These are phyloP conservation scores for Xylariaceae sp. DNA, from an alignment of 2,329 filamentous ascomycete genomes.

Conservation along the genomic window DNA sequence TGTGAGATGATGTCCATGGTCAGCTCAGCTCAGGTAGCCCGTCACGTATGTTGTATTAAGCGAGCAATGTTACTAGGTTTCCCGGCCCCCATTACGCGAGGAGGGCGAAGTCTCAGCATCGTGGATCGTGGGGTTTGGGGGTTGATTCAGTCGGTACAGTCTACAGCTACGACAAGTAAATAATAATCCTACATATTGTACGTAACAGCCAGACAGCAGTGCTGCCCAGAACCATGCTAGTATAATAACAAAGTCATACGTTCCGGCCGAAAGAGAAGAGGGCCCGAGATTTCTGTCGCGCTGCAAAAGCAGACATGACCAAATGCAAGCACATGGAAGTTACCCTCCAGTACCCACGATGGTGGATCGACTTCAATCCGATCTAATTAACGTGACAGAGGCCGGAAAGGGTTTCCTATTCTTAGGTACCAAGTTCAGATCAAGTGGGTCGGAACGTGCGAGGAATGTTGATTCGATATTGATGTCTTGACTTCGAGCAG, in stretches of 20 bases:
- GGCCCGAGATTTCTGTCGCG: too few species aligned
- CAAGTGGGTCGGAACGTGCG: slow-evolving; percentile 13
- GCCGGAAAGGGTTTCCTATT: slow-evolving; percentile 11
- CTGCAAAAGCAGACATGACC: too few species aligned
- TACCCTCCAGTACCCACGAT: neutral
- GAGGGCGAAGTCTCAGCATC: slow-evolving; percentile 6
- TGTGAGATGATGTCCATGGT: neutral
- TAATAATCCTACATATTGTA: neutral
- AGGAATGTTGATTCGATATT: slow-evolving; percentile 8
- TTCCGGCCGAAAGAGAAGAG: too few species aligned
- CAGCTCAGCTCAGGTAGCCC: neutral
- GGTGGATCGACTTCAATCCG: neutral
- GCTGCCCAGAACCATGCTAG: too few species aligned
- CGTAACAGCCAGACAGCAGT: too few species aligned
- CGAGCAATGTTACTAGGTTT: neutral
- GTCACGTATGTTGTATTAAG: neutral
- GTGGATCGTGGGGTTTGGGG: slow-evolving; percentile 1
- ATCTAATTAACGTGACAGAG: slow-evolving; percentile 2
- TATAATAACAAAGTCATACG: too few species aligned
- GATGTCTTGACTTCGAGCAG: slow-evolving; percentile 5
- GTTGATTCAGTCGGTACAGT: neutral
- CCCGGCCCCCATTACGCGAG: slow-evolving; percentile 7
- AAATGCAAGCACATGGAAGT: too few species aligned
- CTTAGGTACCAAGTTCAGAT: slow-evolving; percentile 8
- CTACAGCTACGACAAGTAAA: slow-evolving; percentile 8